phyloP scores from a whole-genome alignment of 306 rosid species.

The Casuarina equisetifolia region DNA sequence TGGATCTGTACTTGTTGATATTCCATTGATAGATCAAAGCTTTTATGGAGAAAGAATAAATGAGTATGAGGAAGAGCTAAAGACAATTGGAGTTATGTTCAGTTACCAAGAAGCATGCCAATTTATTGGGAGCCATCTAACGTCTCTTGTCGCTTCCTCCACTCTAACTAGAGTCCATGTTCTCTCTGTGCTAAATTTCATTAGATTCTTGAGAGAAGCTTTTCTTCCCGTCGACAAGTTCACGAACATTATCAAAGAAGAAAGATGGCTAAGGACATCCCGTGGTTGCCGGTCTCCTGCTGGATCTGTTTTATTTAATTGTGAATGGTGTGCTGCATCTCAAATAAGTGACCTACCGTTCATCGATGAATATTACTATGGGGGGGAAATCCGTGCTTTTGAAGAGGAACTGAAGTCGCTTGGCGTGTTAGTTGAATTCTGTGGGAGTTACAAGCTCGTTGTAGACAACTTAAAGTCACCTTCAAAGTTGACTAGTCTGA shows the following conservation, averaged over 20 bases:
- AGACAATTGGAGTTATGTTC: too few relatives aligned
- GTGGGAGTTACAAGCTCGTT: too few relatives aligned
- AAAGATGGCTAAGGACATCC: too few relatives aligned
- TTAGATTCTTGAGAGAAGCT: too few relatives aligned
- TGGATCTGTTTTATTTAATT: conserved; percentile 52
- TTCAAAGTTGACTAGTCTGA: too few relatives aligned
- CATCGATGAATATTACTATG: conserved; percentile 46
- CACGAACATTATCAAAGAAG: too few relatives aligned
- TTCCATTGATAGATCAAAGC: conserved; percentile 29
- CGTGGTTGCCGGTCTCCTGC: conserved; percentile 57
- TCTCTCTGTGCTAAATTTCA: not conserved
- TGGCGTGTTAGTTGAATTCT: too few relatives aligned
- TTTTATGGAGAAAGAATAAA: too few relatives aligned
- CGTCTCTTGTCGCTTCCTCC: conserved; percentile 47
- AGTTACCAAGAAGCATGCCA: too few relatives aligned
- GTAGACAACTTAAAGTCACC: too few relatives aligned
- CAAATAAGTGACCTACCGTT: conserved; percentile 68
- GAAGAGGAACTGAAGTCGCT: conserved; percentile 24
- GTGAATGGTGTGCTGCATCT: conserved; percentile 54
- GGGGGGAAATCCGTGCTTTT: conserved; percentile 46
- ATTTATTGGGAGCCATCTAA: conserved; percentile 18
- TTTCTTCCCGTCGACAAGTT: too few relatives aligned
- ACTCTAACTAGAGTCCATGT: conserved; percentile 40
- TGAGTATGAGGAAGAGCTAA: too few relatives aligned
- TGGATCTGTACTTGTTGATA: conserved; percentile 60